Percentiles rank a stretch among this genome's conserved stretches.
phyloP scores from a whole-genome alignment of 129 eudicot species.

The Flaveria bidentis region DNA sequence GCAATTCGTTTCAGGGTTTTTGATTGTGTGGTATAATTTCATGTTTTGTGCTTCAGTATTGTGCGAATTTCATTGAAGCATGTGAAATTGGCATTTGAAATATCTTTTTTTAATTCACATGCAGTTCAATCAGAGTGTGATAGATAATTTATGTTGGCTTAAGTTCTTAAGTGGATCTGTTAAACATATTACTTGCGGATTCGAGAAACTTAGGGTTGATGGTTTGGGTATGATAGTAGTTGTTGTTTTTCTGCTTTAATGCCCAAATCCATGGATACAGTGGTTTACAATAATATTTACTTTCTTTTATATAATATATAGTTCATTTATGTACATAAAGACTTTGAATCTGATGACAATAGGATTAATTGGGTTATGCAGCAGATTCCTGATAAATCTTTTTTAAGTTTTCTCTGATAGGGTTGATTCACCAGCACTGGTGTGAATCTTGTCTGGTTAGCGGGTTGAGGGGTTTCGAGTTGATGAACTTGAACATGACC shows the following conservation, averaged over 20 bases:
- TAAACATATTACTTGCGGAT: not conserved
- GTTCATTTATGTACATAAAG: not conserved
- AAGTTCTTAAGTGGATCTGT: not conserved
- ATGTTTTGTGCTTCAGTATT: conserved; percentile 15
- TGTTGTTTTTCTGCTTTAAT: conserved; percentile 15
- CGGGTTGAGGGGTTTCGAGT: not conserved
- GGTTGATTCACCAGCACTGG: no score
- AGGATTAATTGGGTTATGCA: not conserved
- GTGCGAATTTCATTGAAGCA: conserved; percentile 1
- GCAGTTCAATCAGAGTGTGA: not conserved
- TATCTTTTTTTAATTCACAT: not conserved
- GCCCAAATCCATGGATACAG: conserved; percentile 16
- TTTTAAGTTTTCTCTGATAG: no score
- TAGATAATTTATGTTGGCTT: not conserved
- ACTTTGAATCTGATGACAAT: not conserved
- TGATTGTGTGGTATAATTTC: not conserved
- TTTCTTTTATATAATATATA: not conserved
- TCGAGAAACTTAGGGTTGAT: not conserved
- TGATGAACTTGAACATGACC: not conserved
- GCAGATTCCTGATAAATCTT: no score
- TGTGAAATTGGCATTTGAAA: conserved; percentile 4
- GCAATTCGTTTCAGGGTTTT: not conserved
- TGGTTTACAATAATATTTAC: not conserved
- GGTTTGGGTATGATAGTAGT: conserved; percentile 15
- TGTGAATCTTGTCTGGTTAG: not conserved